Base-by-base conservation (phyloP, 768 basidiomycete species). In the Steccherinum ochraceum region DNA sequence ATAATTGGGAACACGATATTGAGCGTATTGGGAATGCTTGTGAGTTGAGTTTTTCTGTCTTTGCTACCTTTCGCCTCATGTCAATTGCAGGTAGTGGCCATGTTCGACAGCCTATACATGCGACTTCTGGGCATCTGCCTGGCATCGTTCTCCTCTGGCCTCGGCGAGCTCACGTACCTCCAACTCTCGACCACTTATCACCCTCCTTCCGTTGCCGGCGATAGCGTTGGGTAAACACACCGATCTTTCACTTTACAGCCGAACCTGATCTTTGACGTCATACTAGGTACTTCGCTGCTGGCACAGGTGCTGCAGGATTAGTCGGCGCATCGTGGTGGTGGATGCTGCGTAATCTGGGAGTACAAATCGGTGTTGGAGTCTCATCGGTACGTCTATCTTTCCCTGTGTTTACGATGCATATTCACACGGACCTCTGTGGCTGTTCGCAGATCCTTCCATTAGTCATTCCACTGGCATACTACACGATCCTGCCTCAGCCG, bases 301-400 rank as follows among this genome's bases (percentile, higher is more conserved):
- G 95, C 0, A 98, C 95, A 0, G 95, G 95, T 1, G 91, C 88
- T 3, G 95, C 95, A 0, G 95, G 95, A 0, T 79, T 99, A 1
- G 86, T 85, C 1, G 95, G 95, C 5, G 93, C 95, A 0, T 86
- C 88, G 35, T 61, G 96, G 12, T 98, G 96, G 96, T 98, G 95
- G 95, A 76, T 92, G 56, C 70, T 98, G 3, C 75, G 96, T 18
- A 79, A 81, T 1, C 68, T 95, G 0, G 95, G 96, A 19, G 91
- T 99, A 4, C 78, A 82, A 41, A 60, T 72, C 11, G 96, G 93
- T 1, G 82, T 98, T 20, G 89, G 90, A 2, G 60, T 95, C 19
- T 92, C 89, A 10, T 79, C 89, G 12, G 91, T 91, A 62, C 30
- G 86, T 63, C 25, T 18, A 43, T 35, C 7, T 35, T 35, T 35